Percentiles rank a stretch among this genome's conserved stretches.
Conservation (phyloP, 306 rosid genomes). For the Prunus mume region DNA sequence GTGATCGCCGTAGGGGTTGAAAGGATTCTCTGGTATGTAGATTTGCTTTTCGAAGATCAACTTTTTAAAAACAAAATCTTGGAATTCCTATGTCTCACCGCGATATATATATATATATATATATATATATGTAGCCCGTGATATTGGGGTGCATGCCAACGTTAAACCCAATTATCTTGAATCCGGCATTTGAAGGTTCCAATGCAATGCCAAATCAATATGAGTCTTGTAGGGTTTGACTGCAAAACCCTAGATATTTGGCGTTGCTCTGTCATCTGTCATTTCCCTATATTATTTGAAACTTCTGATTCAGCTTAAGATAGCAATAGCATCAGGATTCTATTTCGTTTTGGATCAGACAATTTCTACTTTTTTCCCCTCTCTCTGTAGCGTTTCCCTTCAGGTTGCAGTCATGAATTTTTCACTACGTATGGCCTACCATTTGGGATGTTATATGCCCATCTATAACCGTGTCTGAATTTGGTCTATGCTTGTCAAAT, state of each 20-base stretch:
- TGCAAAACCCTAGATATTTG: constrained; percentile 24
- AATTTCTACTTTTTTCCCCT: background rate
- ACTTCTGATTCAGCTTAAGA: background rate
- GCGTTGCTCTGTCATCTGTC: background rate
- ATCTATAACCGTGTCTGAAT: background rate
- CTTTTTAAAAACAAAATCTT: background rate
- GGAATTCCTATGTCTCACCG: background rate
- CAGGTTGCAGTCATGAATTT: background rate
- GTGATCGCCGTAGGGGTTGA: background rate
- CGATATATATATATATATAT: background rate
- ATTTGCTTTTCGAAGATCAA: background rate
- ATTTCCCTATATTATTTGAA: background rate
- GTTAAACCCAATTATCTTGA: background rate
- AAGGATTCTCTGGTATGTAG: background rate
- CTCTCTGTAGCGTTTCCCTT: too few species aligned
- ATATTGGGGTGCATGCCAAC: background rate
- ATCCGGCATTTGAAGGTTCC: background rate
- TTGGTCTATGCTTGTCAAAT: background rate
- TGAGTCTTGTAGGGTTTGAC: background rate
- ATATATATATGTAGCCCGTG: background rate
- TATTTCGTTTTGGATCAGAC: background rate
- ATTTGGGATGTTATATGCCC: background rate
- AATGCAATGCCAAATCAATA: background rate
- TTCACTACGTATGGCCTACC: background rate
- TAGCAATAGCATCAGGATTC: background rate